phyloP scores from a whole-genome alignment of 192 early-diverging fungal genomes.

The Martensiomyces pterosporus region DNA sequence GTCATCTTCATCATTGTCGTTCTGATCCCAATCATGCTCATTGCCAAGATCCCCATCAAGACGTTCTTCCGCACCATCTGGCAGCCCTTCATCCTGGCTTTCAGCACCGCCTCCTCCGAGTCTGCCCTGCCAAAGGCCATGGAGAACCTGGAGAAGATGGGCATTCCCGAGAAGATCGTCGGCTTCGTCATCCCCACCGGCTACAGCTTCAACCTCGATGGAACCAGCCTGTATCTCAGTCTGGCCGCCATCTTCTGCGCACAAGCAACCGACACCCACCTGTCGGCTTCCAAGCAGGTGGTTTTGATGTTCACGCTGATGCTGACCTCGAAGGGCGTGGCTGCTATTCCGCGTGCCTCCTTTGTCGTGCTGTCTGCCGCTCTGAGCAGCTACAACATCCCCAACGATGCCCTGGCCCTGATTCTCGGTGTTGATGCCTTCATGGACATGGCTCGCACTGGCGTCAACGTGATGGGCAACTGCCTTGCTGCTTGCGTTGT shows the following conservation, averaged over 20 bases:
- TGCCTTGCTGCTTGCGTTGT: conserved; percentile 63
- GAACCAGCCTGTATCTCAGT: conserved; percentile 69
- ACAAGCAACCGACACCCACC: conserved; percentile 54
- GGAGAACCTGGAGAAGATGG: conserved; percentile 65
- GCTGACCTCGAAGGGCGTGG: conserved; percentile 64
- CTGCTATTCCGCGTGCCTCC: conserved; percentile 58
- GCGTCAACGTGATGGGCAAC: conserved; percentile 69
- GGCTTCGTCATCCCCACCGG: conserved; percentile 67
- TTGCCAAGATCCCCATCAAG: conserved; percentile 53
- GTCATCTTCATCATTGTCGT: conserved; percentile 56
- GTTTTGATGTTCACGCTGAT: conserved; percentile 63
- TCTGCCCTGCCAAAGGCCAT: conserved; percentile 67
- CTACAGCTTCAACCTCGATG: conserved; percentile 77
- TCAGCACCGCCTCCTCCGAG: conserved; percentile 69
- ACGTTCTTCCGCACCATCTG: conserved; percentile 52
- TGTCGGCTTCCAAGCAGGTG: conserved; percentile 58
- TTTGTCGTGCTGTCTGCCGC: conserved; percentile 60
- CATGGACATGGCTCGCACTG: conserved; percentile 72
- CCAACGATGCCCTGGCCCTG: conserved; percentile 53
- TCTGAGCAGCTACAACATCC: conserved; percentile 54
- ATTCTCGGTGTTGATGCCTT: conserved; percentile 74
- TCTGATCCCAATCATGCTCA: conserved; percentile 56
- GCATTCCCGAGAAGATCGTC: conserved; percentile 60
- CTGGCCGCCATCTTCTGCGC: conserved; percentile 64
- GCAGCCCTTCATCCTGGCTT: conserved; percentile 68